Conservation (phyloP, 371 early-diverging fungal species). For the Mortierella sp. region DNA sequence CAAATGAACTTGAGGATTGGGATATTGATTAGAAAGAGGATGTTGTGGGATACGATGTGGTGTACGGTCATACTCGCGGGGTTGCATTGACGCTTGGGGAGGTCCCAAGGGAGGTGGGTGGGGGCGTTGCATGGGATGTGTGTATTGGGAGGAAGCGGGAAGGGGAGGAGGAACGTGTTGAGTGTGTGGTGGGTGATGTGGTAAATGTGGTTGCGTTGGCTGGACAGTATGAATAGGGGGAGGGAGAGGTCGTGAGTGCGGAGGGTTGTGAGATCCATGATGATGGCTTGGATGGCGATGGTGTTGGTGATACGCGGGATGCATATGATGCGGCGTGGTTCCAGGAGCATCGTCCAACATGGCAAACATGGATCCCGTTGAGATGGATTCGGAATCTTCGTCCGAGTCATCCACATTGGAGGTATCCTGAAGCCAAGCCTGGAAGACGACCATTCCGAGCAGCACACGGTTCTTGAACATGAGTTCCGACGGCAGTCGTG, state of each 20-base stretch:
- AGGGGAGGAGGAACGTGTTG: too few species aligned
- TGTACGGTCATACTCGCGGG: neutral
- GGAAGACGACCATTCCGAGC: constrained; percentile 48
- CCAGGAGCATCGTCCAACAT: neutral
- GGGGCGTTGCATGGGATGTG: too few species aligned
- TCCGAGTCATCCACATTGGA: constrained; percentile 49
- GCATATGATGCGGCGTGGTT: constrained; percentile 3
- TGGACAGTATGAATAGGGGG: neutral
- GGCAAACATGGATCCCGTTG: constrained; percentile 19
- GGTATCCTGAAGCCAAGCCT: constrained; percentile 49
- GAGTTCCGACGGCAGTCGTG: constrained; percentile 7
- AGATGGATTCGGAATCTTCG: constrained; percentile 31
- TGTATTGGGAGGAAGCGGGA: too few species aligned
- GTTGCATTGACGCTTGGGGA: neutral
- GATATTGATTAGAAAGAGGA: neutral
- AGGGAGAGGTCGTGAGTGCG: neutral
- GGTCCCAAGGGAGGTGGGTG: neutral
- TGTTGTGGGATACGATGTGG: neutral
- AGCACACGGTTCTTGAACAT: constrained; percentile 16
- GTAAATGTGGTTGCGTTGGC: neutral
- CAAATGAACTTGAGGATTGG: neutral
- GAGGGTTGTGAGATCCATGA: too few species aligned
- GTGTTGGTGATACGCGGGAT: neutral
- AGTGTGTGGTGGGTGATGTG: neutral
- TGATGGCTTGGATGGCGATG: neutral